phyloP scores from a whole-genome alignment of 2,329 filamentous ascomycete species.

The Teratosphaeria viscida region DNA sequence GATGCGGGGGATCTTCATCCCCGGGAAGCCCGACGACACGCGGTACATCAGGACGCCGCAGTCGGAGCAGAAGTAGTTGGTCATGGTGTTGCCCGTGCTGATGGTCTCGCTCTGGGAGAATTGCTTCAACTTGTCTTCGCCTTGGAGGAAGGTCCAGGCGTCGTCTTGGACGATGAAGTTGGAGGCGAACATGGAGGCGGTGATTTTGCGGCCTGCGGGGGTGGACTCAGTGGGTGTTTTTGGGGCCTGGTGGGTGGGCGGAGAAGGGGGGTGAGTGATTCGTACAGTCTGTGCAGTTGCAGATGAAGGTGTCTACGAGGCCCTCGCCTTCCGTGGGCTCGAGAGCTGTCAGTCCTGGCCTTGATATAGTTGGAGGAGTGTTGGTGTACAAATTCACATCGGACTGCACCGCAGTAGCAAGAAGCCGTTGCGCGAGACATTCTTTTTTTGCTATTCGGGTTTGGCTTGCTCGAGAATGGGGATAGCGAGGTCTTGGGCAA shows the following conservation, averaged over 20 bases:
- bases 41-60: slow-evolving; percentile 55
- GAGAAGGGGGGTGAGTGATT: not conserved
- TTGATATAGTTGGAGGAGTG: not conserved
- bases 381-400: slow-evolving; percentile 41
- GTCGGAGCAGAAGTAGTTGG: slow-evolving; percentile 49
- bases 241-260: slow-evolving; percentile 18
- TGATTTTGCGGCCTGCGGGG: slow-evolving; percentile 33
- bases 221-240: slow-evolving; percentile 23
- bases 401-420: slow-evolving; percentile 48
- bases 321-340: slow-evolving; percentile 34
- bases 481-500: too few relatives aligned
- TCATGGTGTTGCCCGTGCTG: slow-evolving; percentile 42
- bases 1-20: slow-evolving; percentile 40
- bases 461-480: not conserved
- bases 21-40: slow-evolving; percentile 35
- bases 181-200: slow-evolving; percentile 51
- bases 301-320: slow-evolving; percentile 44
- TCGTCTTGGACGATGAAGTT: slow-evolving; percentile 44
- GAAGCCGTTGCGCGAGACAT: slow-evolving; percentile 40
- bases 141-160: slow-evolving; percentile 40
- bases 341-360: not conserved
- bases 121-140: slow-evolving; percentile 39
- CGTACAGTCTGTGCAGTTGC: slow-evolving; percentile 46
- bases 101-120: slow-evolving; percentile 42
- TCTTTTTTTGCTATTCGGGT: not conserved